A percentile compares a stretch with the other conserved stretches of the same genome.
Conservation (phyloP, 2,329 filamentous ascomycete genomes). For the Aureobasidium sp. region DNA sequence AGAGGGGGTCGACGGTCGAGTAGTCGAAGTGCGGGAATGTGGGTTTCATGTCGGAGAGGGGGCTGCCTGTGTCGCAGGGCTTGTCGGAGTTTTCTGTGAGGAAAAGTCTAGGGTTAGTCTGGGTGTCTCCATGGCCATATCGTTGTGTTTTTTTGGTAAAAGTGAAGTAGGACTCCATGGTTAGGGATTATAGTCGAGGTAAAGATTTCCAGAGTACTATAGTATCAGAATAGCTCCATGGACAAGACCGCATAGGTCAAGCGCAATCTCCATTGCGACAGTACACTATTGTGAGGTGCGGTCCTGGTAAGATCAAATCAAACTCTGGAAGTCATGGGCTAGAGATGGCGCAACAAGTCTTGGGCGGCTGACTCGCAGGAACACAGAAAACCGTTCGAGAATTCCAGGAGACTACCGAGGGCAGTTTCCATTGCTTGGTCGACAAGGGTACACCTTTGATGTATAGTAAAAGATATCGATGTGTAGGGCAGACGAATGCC, state of each 20-base stretch:
- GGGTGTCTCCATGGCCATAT: neutral
- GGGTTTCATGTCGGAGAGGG: constrained; percentile 36
- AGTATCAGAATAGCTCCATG: too few species aligned
- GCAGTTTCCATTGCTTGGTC: neutral
- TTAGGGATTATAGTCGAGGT: neutral
- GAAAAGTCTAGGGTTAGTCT: neutral
- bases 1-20: constrained; percentile 50
- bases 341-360: neutral
- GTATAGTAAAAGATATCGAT: neutral
- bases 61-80: constrained; percentile 56
- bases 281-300: neutral
- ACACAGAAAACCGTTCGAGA: neutral
- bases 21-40: constrained; percentile 55
- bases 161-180: neutral
- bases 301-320: neutral
- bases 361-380: neutral
- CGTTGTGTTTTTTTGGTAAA: neutral
- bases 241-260: neutral
- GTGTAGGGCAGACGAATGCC: neutral
- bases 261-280: neutral
- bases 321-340: neutral
- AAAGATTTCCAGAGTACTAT: too few species aligned
- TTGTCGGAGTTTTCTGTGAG: constrained; percentile 37
- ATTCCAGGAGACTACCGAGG: neutral
- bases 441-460: neutral